Base-by-base conservation (phyloP, 1,284 basidiomycete species). In the Limonomyces culmigenus region DNA sequence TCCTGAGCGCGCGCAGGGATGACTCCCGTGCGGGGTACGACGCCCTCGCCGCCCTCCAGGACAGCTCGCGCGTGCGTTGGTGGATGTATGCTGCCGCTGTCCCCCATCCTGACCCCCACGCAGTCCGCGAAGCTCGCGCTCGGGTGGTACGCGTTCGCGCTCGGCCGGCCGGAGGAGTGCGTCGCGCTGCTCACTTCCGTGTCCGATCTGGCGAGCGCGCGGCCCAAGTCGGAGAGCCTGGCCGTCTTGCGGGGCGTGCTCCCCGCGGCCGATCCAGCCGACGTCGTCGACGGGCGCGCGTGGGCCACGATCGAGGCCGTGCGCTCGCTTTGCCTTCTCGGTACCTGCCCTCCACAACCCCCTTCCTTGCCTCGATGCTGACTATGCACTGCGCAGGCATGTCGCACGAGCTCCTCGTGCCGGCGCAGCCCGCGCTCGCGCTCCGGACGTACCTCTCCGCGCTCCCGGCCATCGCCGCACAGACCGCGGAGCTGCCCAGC, bases 61-160 rank as follows among this genome's bases (percentile, higher is more conserved):
- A 56, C n/a, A 56, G 23, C 23, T 27, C 23, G n/a, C 8, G n/a
- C n/a, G n/a, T n/a, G n/a, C n/a, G n/a, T n/a, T n/a, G n/a, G n/a
- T n/a, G n/a, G n/a, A n/a, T n/a, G n/a, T n/a, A n/a, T n/a, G n/a
- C n/a, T n/a, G n/a, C n/a, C n/a, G n/a, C n/a, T n/a, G n/a, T n/a
- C n/a, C n/a, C n/a, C n/a, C n/a, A n/a, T n/a, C n/a, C n/a, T n/a
- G n/a, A n/a, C n/a, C n/a, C n/a, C n/a, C n/a, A n/a, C n/a, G 16
- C 15, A 79, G 76, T 72, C 67, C 12, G 56, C 74, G 13, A 59
- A 67, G 41, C 63, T 83, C 37, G 63, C 69, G 0, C 55, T 80
- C 29, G 84, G 80, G 2, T 86, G 83, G 52, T 76, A 80, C 45
- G 70, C 74, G 2, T 85, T 83, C 51, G 78, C 84, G 1, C 55